Evolutionary conservation across 768 basidiomycete species (phyloP).

Genomic region (Rhodotorula kratochvilovae): DNA sequence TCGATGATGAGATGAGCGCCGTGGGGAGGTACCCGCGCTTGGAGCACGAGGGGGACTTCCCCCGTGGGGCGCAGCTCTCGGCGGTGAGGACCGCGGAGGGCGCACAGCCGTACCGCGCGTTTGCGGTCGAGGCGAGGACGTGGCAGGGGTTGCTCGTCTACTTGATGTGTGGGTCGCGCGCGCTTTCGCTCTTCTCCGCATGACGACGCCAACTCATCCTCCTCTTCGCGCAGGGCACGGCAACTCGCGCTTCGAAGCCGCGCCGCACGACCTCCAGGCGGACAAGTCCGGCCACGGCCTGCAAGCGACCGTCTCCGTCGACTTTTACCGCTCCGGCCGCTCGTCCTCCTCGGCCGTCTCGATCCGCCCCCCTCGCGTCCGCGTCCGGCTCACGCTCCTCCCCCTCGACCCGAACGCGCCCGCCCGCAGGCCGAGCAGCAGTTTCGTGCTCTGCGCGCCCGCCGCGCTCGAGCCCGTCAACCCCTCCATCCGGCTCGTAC

Average conservation of each 20-base stretch:
- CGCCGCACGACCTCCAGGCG: conserved; percentile 20
- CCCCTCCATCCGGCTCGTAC: conserved; percentile 21
- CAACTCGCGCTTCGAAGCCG: conserved; percentile 31
- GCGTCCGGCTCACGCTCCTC: conserved; percentile 20
- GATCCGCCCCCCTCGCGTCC: conserved; percentile 14
- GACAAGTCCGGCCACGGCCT: conserved; percentile 25
- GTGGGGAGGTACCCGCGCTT: conserved; percentile 7
- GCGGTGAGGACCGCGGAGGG: not conserved
- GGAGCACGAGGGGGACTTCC: conserved; percentile 29
- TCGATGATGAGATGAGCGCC: not conserved
- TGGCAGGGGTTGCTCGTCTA: conserved; percentile 28
- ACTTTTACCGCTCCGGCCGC: conserved; percentile 22
- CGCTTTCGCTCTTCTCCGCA: too few relatives aligned
- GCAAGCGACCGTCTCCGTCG: conserved; percentile 11
- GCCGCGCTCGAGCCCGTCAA: not conserved
- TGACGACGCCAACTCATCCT: not conserved
- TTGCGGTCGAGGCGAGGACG: conserved; percentile 34
- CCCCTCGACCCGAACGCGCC: not conserved
- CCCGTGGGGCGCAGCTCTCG: conserved; percentile 22
- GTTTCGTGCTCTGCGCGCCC: not conserved
- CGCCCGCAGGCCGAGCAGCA: not conserved
- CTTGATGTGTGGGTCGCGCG: conserved; percentile 21
- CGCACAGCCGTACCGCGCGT: conserved; percentile 4
- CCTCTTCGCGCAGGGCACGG: conserved; percentile 13
- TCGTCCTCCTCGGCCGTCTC: conserved; percentile 9